Evolutionary conservation across 2,329 filamentous ascomycete genomes (phyloP).

Genomic region (Apiospora rasikravindrae): DNA sequence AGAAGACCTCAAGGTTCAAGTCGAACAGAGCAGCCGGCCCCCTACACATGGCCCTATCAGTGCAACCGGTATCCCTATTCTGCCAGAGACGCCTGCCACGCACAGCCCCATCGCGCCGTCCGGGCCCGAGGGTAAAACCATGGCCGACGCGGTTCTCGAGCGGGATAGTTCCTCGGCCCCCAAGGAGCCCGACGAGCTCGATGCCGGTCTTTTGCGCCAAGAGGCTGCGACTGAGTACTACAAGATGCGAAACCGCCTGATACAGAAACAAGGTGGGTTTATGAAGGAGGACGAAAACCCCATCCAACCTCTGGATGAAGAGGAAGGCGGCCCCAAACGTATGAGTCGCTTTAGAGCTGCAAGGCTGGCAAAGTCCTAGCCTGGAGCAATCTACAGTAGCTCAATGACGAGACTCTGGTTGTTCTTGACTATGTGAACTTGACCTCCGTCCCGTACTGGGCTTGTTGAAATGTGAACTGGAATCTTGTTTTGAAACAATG

Average conservation of each 20-base stretch:
- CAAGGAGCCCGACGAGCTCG: conserved; percentile 66
- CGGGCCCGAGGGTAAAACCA: conserved; percentile 57
- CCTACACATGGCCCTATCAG: conserved; percentile 28
- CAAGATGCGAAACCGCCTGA: conserved; percentile 79
- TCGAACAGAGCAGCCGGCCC: conserved; percentile 40
- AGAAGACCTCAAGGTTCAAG: conserved; percentile 60
- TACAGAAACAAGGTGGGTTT: conserved; percentile 84
- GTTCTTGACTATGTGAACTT: conserved; percentile 17
- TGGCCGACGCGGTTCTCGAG: conserved; percentile 67
- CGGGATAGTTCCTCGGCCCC: conserved; percentile 46
- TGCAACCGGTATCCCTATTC: conserved; percentile 26
- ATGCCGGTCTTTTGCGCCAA: conserved; percentile 73
- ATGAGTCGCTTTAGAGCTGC: conserved; percentile 79
- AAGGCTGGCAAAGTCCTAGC: conserved; percentile 60
- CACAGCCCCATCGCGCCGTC: conserved; percentile 47
- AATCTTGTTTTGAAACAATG: neutral
- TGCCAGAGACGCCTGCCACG: conserved; percentile 51
- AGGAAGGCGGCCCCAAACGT: conserved; percentile 65
- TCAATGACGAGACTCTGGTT: conserved; percentile 25
- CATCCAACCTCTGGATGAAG: conserved; percentile 70
- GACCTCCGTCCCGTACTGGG: neutral
- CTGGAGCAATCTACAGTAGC: conserved; percentile 26
- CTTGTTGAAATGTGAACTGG: conserved; percentile 6
- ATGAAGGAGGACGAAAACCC: conserved; percentile 71
- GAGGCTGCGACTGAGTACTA: conserved; percentile 86